A percentile compares a stretch with the other conserved stretches of the same genome.
These are phyloP conservation scores for Tuber calosporum DNA, from an alignment of 495 filamentous ascomycete genomes.

Conservation along the genomic window DNA sequence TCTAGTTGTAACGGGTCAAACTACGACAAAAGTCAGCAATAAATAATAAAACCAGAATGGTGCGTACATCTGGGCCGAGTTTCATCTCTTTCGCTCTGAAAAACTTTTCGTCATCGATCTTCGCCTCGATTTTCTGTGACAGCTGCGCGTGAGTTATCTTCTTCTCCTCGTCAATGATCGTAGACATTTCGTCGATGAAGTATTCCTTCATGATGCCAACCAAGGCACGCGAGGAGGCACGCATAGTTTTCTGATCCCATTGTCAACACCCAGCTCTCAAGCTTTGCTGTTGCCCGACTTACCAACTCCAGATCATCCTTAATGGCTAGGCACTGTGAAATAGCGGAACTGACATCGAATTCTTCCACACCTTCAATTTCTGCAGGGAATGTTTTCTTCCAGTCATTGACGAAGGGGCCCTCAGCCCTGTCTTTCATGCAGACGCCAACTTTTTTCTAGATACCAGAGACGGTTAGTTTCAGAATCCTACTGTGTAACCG, in stretches of 20 bases:
- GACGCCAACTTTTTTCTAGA: constrained; percentile 78
- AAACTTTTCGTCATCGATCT: constrained; percentile 87
- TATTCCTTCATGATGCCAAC: constrained; percentile 87
- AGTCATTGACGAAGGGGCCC: constrained; percentile 91
- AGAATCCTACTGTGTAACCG: neutral
- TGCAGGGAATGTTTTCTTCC: constrained; percentile 72
- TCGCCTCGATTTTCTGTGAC: constrained; percentile 73
- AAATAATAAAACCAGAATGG: constrained; percentile 8
- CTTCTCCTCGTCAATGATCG: constrained; percentile 86
- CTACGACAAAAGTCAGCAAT: constrained; percentile 24
- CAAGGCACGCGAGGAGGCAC: constrained; percentile 84
- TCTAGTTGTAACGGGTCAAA: constrained; percentile 90
- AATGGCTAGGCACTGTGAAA: constrained; percentile 79
- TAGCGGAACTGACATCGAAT: constrained; percentile 72
- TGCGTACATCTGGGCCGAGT: constrained; percentile 57
- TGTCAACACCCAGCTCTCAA: constrained; percentile 3
- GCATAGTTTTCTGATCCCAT: constrained; percentile 64
- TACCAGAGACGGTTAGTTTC: neutral
- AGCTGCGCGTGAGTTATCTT: constrained; percentile 86
- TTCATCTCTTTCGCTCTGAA: constrained; percentile 75
- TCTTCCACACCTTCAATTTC: constrained; percentile 79
- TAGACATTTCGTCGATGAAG: constrained; percentile 96
- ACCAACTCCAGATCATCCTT: constrained; percentile 92
- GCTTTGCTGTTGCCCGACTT: constrained; percentile 33
- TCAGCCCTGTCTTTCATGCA: constrained; percentile 72